Evolutionary conservation across 805 yeast genomes (phyloP).

Genomic region (Myxozyma nipponensis): DNA sequence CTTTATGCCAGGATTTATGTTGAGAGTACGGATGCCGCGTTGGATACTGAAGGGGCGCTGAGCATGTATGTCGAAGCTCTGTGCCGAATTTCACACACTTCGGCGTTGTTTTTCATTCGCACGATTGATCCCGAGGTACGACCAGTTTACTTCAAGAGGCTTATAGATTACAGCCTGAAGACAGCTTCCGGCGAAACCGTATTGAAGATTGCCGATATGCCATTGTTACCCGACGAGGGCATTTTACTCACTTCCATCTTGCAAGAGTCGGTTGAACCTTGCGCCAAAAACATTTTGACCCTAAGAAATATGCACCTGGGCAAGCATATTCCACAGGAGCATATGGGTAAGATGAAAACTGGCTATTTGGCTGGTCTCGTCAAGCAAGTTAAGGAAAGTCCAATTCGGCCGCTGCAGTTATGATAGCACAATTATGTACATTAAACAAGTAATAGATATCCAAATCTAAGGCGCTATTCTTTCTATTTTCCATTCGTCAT

Average conservation of each 20-base stretch:
- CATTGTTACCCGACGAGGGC: conserved; percentile 7
- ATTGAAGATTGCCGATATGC: conserved; percentile 5
- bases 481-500: conserved; percentile 13
- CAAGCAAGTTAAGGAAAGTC: background rate
- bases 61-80: conserved; percentile 16
- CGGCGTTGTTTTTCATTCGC: background rate
- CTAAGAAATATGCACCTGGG: background rate
- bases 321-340: background rate
- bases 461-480: conserved; percentile 21
- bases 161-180: background rate
- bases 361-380: background rate
- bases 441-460: background rate
- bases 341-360: background rate
- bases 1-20: conserved; percentile 12
- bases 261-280: background rate
- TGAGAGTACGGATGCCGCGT: conserved; percentile 3
- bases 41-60: conserved; percentile 5
- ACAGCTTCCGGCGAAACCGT: background rate
- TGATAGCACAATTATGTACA: conserved; percentile 10
- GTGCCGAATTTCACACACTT: conserved; percentile 7
- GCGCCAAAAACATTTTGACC: background rate
- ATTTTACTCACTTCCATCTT: background rate
- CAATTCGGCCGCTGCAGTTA: background rate
- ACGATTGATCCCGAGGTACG: background rate
- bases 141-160: background rate